Evolutionary conservation across 2,329 filamentous ascomycete species (phyloP).

Genomic region (Dothideomycetes sp.): DNA sequence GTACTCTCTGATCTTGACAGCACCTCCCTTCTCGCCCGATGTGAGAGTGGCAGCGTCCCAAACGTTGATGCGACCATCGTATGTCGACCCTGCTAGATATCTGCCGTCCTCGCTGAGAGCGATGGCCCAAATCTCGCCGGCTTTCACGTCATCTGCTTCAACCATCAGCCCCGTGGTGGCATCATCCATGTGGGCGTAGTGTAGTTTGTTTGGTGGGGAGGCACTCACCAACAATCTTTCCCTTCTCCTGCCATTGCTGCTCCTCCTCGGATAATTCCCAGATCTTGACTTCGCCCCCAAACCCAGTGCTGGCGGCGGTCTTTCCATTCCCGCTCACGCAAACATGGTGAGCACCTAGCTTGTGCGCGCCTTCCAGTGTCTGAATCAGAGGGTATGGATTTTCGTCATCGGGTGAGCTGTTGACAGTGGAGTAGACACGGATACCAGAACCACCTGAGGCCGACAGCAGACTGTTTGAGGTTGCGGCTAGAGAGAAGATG

Average conservation of each 20-base stretch:
- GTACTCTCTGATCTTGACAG: slow-evolving; percentile 62
- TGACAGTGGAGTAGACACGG: slow-evolving; percentile 56
- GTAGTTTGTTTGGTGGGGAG: slow-evolving; percentile 8
- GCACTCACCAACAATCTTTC: slow-evolving; percentile 32
- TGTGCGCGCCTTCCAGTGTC: slow-evolving; percentile 68
- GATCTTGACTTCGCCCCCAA: slow-evolving; percentile 77
- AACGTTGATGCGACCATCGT: slow-evolving; percentile 79
- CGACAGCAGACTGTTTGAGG: slow-evolving; percentile 51
- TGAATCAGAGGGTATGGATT: slow-evolving; percentile 63
- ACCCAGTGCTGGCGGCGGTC: slow-evolving; percentile 72
- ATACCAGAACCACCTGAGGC: slow-evolving; percentile 76
- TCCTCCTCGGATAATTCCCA: slow-evolving; percentile 50
- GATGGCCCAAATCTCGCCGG: slow-evolving; percentile 76
- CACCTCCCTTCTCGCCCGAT: slow-evolving; percentile 25
- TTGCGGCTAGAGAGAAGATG: slow-evolving; percentile 26
- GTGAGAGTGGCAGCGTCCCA: slow-evolving; percentile 51
- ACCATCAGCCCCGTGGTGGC: neutral
- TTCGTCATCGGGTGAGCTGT: slow-evolving; percentile 35
- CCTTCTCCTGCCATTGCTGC: slow-evolving; percentile 44
- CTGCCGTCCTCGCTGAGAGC: slow-evolving; percentile 74
- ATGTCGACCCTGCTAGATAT: slow-evolving; percentile 76
- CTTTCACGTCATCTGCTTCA: slow-evolving; percentile 41
- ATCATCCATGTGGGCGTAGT: neutral
- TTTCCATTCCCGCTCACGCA: slow-evolving; percentile 58
- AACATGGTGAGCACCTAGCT: slow-evolving; percentile 84